Percentiles rank a stretch among this genome's conserved stretches.
These are phyloP conservation scores for Aureobasidium sp. DNA, from an alignment of 2,329 filamentous ascomycete species.

Conservation along the genomic window DNA sequence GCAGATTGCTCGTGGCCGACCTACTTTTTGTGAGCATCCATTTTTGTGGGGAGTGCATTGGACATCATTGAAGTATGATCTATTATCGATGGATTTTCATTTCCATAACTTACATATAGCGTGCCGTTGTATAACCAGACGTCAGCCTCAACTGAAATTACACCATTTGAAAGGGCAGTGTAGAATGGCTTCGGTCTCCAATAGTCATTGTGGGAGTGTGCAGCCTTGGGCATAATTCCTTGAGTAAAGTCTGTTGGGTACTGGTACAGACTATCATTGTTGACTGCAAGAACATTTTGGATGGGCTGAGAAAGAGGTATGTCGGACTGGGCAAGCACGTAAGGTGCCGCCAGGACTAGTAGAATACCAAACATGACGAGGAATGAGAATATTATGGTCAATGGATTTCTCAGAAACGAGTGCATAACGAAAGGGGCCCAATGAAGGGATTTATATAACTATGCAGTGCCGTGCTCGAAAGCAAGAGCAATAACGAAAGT, in stretches of 20 bases:
- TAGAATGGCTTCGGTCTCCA: constrained; percentile 44
- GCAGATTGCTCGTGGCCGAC: constrained; percentile 51
- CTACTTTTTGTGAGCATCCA: constrained; percentile 26
- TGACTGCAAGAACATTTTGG: constrained; percentile 50
- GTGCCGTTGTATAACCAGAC: constrained; percentile 50
- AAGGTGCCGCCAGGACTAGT: constrained; percentile 4
- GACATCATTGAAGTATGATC: no score
- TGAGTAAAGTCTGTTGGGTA: constrained; percentile 58
- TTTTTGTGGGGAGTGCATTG: no score
- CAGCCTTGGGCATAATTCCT: constrained; percentile 50
- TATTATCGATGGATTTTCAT: background rate
- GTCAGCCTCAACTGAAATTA: constrained; percentile 53
- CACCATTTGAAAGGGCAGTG: constrained; percentile 50
- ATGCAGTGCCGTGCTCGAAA: background rate
- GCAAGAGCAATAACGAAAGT: background rate
- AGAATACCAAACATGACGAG: constrained; percentile 5
- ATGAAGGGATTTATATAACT: background rate
- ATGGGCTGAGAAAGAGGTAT: constrained; percentile 41
- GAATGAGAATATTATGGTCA: background rate
- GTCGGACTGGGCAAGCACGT: constrained; percentile 26
- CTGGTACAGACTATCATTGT: constrained; percentile 45
- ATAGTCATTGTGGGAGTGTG: constrained; percentile 57
- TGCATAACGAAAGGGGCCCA: constrained; percentile 3
- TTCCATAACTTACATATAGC: background rate
- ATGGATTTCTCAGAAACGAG: background rate